phyloP scores from a whole-genome alignment of 352 stramenopile genomes.

The Phytopythium ostracodes region DNA sequence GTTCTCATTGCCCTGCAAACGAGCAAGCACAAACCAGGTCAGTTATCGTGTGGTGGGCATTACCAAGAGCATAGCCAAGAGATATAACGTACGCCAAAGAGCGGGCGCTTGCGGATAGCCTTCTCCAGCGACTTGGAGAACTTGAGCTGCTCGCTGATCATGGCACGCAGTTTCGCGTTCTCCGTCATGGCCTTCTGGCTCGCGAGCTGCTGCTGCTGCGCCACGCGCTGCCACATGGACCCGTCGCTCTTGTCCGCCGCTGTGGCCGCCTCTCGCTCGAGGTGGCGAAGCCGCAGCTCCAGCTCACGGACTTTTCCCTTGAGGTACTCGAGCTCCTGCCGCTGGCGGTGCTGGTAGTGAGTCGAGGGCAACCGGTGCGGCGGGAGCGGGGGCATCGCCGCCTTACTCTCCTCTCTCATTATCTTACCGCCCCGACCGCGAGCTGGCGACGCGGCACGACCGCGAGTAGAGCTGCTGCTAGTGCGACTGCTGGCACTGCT shows the following conservation, averaged over 20 bases:
- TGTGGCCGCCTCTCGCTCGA: slow-evolving; percentile 12
- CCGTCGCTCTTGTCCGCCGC: background rate
- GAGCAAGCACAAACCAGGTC: background rate
- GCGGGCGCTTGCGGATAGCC: slow-evolving; percentile 30
- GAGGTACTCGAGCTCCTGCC: slow-evolving; percentile 34
- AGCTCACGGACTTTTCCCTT: slow-evolving; percentile 30
- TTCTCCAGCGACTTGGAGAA: slow-evolving; percentile 31
- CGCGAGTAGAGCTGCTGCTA: background rate
- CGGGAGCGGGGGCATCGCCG: background rate
- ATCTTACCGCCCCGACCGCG: too few relatives aligned
- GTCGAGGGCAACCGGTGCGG: slow-evolving; percentile 7
- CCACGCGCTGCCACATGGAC: slow-evolving; percentile 35
- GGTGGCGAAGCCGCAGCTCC: slow-evolving; percentile 18
- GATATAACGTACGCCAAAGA: slow-evolving; percentile 21
- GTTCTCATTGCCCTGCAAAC: background rate
- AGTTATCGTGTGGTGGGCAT: too few relatives aligned
- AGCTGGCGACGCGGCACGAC: too few relatives aligned
- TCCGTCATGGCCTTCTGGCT: slow-evolving; percentile 26
- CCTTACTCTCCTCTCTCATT: background rate
- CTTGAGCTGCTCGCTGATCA: slow-evolving; percentile 29
- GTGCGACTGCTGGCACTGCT: slow-evolving; percentile 3
- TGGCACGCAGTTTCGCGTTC: slow-evolving; percentile 27
- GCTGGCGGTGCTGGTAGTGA: slow-evolving; percentile 30
- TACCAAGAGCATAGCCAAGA: too few relatives aligned
- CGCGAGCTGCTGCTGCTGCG: slow-evolving; percentile 32